phyloP scores from a whole-genome alignment of 768 basidiomycete species.

The Lenzites betulinus region DNA sequence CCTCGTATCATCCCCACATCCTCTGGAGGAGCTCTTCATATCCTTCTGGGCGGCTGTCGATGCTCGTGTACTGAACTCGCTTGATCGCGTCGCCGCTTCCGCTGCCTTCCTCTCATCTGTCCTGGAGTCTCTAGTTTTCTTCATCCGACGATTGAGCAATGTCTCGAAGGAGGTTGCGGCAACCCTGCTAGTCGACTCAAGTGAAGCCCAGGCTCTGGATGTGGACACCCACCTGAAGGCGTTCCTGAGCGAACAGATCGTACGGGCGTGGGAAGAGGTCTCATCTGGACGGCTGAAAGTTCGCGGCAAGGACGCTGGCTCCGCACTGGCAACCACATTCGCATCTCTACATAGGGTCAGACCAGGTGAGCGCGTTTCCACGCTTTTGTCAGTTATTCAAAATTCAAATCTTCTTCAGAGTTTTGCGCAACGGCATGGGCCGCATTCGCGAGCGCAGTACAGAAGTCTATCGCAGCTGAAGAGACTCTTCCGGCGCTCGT shows the following conservation, averaged over 20 bases:
- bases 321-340: conserved; percentile 47
- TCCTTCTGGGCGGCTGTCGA: conserved; percentile 86
- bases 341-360: conserved; percentile 28
- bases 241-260: conserved; percentile 49
- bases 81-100: conserved; percentile 52
- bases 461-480: conserved; percentile 5
- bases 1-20: conserved; percentile 22
- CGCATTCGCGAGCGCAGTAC: conserved; percentile 38
- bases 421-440: conserved; percentile 56
- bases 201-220: background rate
- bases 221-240: conserved; percentile 10
- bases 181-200: conserved; percentile 1
- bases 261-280: conserved; percentile 52
- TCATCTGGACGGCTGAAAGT: conserved; percentile 47
- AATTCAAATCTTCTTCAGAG: conserved; percentile 29
- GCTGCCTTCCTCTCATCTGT: conserved; percentile 70
- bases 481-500: conserved; percentile 37
- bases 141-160: conserved; percentile 46
- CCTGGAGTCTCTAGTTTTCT: conserved; percentile 68
- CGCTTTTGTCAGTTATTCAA: no score
- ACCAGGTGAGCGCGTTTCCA: conserved; percentile 25
- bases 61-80: conserved; percentile 59
- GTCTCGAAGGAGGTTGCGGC: conserved; percentile 20
- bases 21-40: conserved; percentile 57
- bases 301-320: conserved; percentile 45